These are phyloP conservation scores for Crucihimalaya himalaica DNA, from an alignment of 345 rosid genomes.

Conservation along the genomic window DNA sequence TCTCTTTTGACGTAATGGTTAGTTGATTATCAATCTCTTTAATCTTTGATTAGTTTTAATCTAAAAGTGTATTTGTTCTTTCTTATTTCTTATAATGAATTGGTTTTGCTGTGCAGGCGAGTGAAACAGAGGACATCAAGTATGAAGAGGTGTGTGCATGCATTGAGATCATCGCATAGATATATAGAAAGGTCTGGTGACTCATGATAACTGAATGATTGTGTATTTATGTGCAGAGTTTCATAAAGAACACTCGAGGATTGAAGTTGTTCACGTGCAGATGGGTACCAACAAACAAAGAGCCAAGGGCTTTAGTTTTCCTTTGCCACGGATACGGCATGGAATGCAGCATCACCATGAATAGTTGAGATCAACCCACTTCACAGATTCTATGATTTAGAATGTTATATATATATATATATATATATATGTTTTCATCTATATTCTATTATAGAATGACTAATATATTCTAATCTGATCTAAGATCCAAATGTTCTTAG, in stretches of 20 bases:
- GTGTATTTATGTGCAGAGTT: slow-evolving; percentile 46
- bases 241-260: slow-evolving; percentile 57
- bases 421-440: background rate
- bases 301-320: slow-evolving; percentile 69
- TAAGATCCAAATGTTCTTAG: background rate
- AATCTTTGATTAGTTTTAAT: background rate
- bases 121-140: slow-evolving; percentile 24
- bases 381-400: background rate
- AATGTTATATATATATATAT: background rate
- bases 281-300: slow-evolving; percentile 63
- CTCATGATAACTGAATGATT: background rate
- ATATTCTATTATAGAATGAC: background rate
- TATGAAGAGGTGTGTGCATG: slow-evolving; percentile 30
- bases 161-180: background rate
- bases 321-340: slow-evolving; percentile 90
- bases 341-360: slow-evolving; percentile 95
- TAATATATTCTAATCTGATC: background rate
- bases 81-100: background rate
- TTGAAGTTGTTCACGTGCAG: slow-evolving; percentile 72
- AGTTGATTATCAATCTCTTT: slow-evolving; percentile 20
- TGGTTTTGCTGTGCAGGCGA: slow-evolving; percentile 26
- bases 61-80: slow-evolving; percentile 1
- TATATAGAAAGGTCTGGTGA: background rate
- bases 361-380: slow-evolving; percentile 47
- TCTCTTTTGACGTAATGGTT: slow-evolving; percentile 13